A percentile compares a stretch with the other conserved stretches of the same genome.
These are phyloP conservation scores for Fusarium devonianum DNA, from an alignment of 2,329 filamentous ascomycete species.

Conservation along the genomic window DNA sequence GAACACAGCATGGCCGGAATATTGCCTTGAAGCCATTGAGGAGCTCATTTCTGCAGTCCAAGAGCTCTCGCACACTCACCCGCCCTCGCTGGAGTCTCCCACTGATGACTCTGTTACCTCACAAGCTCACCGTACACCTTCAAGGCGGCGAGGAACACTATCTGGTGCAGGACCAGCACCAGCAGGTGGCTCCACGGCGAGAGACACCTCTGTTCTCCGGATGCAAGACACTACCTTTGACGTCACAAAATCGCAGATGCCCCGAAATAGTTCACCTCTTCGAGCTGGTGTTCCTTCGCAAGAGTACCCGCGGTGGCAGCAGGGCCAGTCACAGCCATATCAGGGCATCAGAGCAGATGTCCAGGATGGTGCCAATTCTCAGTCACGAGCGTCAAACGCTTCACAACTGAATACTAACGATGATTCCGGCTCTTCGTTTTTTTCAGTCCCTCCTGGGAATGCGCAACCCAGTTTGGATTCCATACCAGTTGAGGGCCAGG, in stretches of 20 bases:
- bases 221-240: neutral
- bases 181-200: neutral
- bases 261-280: neutral
- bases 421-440: neutral
- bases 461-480: constrained; percentile 8
- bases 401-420: neutral
- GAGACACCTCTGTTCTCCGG: neutral
- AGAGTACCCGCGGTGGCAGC: neutral
- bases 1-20: constrained; percentile 46
- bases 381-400: neutral
- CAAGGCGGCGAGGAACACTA: constrained; percentile 8
- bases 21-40: constrained; percentile 44
- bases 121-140: neutral
- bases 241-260: neutral
- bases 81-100: constrained; percentile 21
- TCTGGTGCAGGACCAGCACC: neutral
- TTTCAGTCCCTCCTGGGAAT: neutral
- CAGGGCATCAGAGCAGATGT: neutral
- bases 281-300: neutral
- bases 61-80: constrained; percentile 33
- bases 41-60: constrained; percentile 42
- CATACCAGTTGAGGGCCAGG: constrained; percentile 41
- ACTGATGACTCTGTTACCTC: constrained; percentile 14
- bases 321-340: constrained; percentile 5
- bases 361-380: neutral